Percentiles rank a stretch among this genome's conserved stretches.
phyloP scores from a whole-genome alignment of 164 flowering plant species.

The Vitis rupestris region DNA sequence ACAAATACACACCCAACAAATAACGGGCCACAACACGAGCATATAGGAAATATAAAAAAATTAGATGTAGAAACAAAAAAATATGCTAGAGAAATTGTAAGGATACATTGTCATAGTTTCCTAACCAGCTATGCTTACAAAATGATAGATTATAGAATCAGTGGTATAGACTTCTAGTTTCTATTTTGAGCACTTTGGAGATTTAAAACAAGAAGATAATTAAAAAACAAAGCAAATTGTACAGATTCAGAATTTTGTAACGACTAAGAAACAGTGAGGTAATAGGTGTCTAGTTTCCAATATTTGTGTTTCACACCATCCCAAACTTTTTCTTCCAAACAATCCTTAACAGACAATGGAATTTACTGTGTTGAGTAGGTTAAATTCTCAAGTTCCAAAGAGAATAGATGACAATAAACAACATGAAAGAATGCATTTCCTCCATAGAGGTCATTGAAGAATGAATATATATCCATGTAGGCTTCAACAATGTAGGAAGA shows the following conservation, averaged over 20 bases:
- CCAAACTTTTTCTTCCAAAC: constrained; percentile 75
- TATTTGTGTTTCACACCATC: constrained; percentile 94
- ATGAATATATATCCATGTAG: constrained; percentile 67
- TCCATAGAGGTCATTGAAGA: constrained; percentile 95
- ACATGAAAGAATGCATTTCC: constrained; percentile 96
- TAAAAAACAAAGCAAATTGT: background rate
- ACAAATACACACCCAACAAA: too few species aligned
- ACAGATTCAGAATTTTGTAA: constrained; percentile 54
- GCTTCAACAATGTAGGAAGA: constrained; percentile 78
- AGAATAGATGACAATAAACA: constrained; percentile 87
- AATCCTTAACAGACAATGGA: constrained; percentile 91
- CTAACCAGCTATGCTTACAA: background rate
- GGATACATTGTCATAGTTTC: background rate
- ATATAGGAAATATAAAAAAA: too few species aligned
- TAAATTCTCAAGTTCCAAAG: constrained; percentile 78
- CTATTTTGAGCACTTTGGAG: background rate
- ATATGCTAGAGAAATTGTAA: too few species aligned
- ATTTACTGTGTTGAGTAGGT: constrained; percentile 85
- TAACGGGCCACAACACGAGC: too few species aligned
- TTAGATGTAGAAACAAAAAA: too few species aligned
- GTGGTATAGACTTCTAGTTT: background rate
- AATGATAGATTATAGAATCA: background rate
- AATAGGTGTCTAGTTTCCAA: constrained; percentile 96
- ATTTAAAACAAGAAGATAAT: background rate
- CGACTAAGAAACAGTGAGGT: constrained; percentile 89